Evolutionary conservation across 2,329 filamentous ascomycete species (phyloP).

Genomic region (Elsinoe australis): DNA sequence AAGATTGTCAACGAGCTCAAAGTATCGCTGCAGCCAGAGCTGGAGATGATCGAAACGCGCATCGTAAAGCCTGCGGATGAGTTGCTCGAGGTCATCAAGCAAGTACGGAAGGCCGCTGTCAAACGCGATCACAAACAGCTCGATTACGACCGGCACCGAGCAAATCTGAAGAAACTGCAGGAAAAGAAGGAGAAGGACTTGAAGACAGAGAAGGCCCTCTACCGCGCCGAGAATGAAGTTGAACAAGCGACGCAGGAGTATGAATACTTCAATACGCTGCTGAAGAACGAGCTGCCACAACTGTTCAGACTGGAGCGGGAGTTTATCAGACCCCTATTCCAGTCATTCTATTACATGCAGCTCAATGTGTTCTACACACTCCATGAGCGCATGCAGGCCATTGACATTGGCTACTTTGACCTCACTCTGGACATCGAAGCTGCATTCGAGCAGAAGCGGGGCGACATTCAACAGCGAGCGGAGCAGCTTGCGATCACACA

Average conservation of each 20-base stretch:
- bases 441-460: conserved; percentile 81
- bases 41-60: conserved; percentile 93
- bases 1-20: conserved; percentile 82
- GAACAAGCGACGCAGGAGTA: conserved; percentile 91
- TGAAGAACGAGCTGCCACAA: conserved; percentile 92
- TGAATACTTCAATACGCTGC: conserved; percentile 94
- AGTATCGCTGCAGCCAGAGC: conserved; percentile 76
- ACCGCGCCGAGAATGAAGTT: conserved; percentile 87
- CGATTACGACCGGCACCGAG: conserved; percentile 83
- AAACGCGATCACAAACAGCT: conserved; percentile 98
- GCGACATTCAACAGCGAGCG: conserved; percentile 75
- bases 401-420: conserved; percentile 97
- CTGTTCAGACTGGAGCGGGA: conserved; percentile 83
- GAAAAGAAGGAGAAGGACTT: conserved; percentile 95
- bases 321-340: conserved; percentile 95
- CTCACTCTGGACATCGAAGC: conserved; percentile 84
- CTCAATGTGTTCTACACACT: conserved; percentile 98
- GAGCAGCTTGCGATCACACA: conserved; percentile 79
- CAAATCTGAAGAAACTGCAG: conserved; percentile 82
- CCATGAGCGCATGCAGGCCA: conserved; percentile 94
- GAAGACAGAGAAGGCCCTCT: conserved; percentile 96
- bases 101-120: conserved; percentile 75
- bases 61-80: conserved; percentile 91
- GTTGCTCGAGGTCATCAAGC: conserved; percentile 88
- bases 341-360: conserved; percentile 99